phyloP scores from a whole-genome alignment of 2,329 filamentous ascomycete species.

The Cytospora mali region DNA sequence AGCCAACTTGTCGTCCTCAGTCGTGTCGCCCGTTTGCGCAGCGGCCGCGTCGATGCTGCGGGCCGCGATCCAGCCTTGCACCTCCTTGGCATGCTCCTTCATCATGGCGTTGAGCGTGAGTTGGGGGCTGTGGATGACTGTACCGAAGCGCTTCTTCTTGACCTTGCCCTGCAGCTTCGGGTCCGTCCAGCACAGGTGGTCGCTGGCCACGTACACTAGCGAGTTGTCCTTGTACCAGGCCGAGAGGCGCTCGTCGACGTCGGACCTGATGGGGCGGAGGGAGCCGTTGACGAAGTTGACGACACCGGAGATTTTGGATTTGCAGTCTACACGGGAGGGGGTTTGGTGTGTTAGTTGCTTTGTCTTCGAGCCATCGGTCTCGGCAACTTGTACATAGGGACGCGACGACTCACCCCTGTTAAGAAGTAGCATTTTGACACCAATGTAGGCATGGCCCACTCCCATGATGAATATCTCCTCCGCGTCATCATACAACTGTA shows the following conservation, averaged over 20 bases:
- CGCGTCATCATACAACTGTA: slow-evolving; percentile 72
- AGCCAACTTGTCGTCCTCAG: slow-evolving; percentile 46
- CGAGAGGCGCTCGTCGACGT: slow-evolving; percentile 71
- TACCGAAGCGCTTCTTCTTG: slow-evolving; percentile 62
- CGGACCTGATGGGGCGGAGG: slow-evolving; percentile 77
- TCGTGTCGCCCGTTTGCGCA: slow-evolving; percentile 46
- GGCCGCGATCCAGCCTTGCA: slow-evolving; percentile 52
- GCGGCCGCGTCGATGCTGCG: slow-evolving; percentile 36
- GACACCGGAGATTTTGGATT: slow-evolving; percentile 68
- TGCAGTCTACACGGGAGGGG: slow-evolving; percentile 54
- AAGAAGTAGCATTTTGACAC: slow-evolving; percentile 78
- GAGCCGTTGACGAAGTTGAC: slow-evolving; percentile 81
- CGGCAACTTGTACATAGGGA: neutral
- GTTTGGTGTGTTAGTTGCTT: slow-evolving; percentile 9
- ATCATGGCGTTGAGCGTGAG: slow-evolving; percentile 59
- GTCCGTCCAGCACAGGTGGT: slow-evolving; percentile 76
- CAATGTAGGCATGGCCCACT: slow-evolving; percentile 84
- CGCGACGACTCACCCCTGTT: slow-evolving; percentile 61
- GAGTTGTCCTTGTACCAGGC: slow-evolving; percentile 86
- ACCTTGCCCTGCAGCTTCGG: slow-evolving; percentile 62
- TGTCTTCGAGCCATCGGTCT: too few relatives aligned
- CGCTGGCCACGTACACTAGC: slow-evolving; percentile 72
- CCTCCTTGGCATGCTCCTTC: slow-evolving; percentile 54
- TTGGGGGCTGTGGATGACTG: slow-evolving; percentile 55
- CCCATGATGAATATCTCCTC: slow-evolving; percentile 84